phyloP scores from a whole-genome alignment of 192 early-diverging fungal genomes.

The Rhizoclosmatium sp. region DNA sequence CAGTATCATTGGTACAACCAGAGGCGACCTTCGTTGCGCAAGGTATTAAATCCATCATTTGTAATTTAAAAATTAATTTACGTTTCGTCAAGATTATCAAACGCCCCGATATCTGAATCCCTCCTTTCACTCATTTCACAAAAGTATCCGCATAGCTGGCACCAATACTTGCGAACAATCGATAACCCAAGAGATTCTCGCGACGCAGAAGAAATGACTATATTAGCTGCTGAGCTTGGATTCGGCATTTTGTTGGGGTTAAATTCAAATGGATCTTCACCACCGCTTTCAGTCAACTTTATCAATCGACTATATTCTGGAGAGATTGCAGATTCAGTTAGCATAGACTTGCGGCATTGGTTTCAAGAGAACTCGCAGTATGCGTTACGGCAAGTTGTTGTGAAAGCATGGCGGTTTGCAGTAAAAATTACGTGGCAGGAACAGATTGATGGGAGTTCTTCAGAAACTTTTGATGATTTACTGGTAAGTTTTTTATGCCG shows the following conservation, averaged over 20 bases:
- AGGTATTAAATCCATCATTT: not conserved
- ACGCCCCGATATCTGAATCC: constrained; percentile 1
- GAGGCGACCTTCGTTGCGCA: not conserved
- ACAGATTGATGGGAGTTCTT: constrained; percentile 21
- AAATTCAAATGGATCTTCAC: not conserved
- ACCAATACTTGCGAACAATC: constrained; percentile 10
- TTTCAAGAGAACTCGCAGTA: not conserved
- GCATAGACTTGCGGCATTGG: constrained; percentile 15
- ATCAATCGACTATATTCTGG: constrained; percentile 20
- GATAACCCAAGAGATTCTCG: not conserved
- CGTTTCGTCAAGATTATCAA: not conserved
- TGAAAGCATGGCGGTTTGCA: constrained; percentile 17
- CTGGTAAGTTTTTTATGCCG: constrained; percentile 17
- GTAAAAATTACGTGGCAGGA: constrained; percentile 33
- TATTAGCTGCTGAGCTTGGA: not conserved
- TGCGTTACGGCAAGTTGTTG: not conserved
- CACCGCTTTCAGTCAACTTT: not conserved
- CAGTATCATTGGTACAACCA: constrained; percentile 1
- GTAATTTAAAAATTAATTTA: not conserved
- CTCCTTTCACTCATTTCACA: not conserved
- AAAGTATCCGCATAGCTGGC: constrained; percentile 26
- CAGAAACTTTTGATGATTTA: constrained; percentile 4
- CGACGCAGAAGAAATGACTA: constrained; percentile 5
- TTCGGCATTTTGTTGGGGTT: constrained; percentile 1
- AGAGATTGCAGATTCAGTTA: not conserved